A percentile compares a stretch with the other conserved stretches of the same genome.
These are phyloP conservation scores for Saturnispora mendoncae DNA, from an alignment of 805 yeast genomes.

Conservation along the genomic window DNA sequence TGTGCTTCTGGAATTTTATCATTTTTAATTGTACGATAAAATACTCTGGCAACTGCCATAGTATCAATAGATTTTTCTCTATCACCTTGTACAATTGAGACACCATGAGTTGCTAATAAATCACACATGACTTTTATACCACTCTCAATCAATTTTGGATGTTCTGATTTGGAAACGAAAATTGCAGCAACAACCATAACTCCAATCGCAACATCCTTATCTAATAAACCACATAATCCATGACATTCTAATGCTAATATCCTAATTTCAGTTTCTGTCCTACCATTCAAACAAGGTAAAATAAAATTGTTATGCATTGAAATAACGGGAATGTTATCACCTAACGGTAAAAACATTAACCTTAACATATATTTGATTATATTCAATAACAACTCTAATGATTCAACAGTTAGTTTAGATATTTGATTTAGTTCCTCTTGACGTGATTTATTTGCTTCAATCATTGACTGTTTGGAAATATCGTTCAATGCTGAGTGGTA, in stretches of 20 bases:
- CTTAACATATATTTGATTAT: conserved; percentile 65
- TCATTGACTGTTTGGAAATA: conserved; percentile 26
- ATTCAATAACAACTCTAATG: conserved; percentile 52
- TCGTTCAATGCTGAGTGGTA: conserved; percentile 26
- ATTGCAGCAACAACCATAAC: conserved; percentile 57
- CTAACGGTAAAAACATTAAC: conserved; percentile 53
- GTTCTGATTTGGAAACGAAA: conserved; percentile 51
- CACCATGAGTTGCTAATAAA: conserved; percentile 69
- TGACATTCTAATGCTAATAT: conserved; percentile 65
- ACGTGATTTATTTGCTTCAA: conserved; percentile 26
- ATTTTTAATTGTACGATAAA: conserved; percentile 55
- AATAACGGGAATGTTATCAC: conserved; percentile 54
- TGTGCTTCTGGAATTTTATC: conserved; percentile 57
- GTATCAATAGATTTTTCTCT: conserved; percentile 50
- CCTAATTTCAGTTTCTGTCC: conserved; percentile 44
- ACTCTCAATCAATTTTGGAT: conserved; percentile 49
- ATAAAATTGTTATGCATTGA: conserved; percentile 71
- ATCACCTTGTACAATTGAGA: conserved; percentile 50
- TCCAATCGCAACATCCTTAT: conserved; percentile 53
- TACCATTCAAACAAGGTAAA: conserved; percentile 59
- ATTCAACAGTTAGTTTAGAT: conserved; percentile 35
- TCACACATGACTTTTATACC: conserved; percentile 71
- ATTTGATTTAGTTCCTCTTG: conserved; percentile 31
- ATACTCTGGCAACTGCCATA: conserved; percentile 56
- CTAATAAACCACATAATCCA: conserved; percentile 72